phyloP scores from a whole-genome alignment of 441 rosid species.

The Cnidoscolus chayamansa region DNA sequence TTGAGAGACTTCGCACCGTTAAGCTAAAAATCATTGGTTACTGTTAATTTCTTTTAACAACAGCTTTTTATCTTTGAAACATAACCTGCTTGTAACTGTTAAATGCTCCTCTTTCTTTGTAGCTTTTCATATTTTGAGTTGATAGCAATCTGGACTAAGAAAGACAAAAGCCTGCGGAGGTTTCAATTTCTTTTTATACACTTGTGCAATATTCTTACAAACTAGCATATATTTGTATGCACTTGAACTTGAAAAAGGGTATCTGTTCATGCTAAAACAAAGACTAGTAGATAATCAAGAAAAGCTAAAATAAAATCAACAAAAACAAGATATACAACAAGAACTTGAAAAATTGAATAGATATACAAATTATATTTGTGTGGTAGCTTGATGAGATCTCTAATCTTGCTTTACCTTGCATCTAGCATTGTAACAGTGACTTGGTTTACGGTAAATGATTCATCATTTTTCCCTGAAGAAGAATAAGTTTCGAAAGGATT shows the following conservation, averaged over 20 bases:
- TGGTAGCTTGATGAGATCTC: neutral
- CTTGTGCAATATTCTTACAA: no score
- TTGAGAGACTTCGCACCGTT: no score
- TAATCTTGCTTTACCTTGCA: conserved; percentile 38
- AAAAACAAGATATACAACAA: conserved; percentile 5
- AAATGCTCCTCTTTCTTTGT: no score
- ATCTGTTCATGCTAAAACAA: neutral
- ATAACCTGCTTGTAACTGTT: no score
- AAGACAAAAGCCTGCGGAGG: neutral
- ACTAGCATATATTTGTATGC: neutral
- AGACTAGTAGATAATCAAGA: neutral
- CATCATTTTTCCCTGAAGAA: conserved; percentile 56
- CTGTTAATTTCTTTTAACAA: no score
- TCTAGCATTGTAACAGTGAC: conserved; percentile 67
- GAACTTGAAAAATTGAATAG: neutral
- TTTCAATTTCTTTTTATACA: neutral
- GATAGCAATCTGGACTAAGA: no score
- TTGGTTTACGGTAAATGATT: conserved; percentile 68
- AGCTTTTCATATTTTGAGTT: no score
- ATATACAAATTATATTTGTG: neutral
- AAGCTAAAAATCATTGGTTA: no score
- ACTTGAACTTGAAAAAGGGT: neutral
- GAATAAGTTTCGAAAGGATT: conserved; percentile 54
- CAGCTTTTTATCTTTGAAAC: no score
- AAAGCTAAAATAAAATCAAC: neutral